phyloP scores from a whole-genome alignment of 495 filamentous ascomycete genomes.

The Penicillium lividum region DNA sequence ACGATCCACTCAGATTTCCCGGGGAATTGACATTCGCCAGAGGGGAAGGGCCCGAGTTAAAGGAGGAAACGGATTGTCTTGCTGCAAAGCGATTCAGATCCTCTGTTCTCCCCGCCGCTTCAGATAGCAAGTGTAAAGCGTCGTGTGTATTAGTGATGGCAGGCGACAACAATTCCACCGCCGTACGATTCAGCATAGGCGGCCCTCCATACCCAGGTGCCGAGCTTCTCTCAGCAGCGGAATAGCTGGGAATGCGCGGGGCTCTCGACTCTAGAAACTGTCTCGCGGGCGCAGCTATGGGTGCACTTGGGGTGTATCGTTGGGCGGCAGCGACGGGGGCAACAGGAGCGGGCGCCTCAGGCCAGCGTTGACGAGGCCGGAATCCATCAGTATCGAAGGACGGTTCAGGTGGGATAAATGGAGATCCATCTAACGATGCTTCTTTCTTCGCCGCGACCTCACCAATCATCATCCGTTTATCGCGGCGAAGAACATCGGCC shows the following conservation, averaged over 20 bases:
- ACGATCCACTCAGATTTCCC: slow-evolving; percentile 38
- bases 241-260: slow-evolving; percentile 31
- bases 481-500: slow-evolving; percentile 47
- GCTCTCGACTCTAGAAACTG: slow-evolving; percentile 36
- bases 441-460: slow-evolving; percentile 38
- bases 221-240: slow-evolving; percentile 28
- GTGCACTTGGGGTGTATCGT: slow-evolving; percentile 31
- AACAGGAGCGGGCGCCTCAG: slow-evolving; percentile 24
- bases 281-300: slow-evolving; percentile 24
- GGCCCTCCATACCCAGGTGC: slow-evolving; percentile 37
- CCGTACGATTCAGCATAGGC: slow-evolving; percentile 55
- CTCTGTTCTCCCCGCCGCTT: slow-evolving; percentile 56
- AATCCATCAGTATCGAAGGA: slow-evolving; percentile 30
- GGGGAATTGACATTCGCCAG: slow-evolving; percentile 44
- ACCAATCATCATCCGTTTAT: slow-evolving; percentile 52
- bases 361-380: slow-evolving; percentile 35
- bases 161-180: slow-evolving; percentile 56
- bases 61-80: slow-evolving; percentile 45
- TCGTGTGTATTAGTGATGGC: slow-evolving; percentile 61
- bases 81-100: slow-evolving; percentile 45
- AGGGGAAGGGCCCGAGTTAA: slow-evolving; percentile 44
- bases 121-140: slow-evolving; percentile 59
- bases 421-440: slow-evolving; percentile 26
- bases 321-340: slow-evolving; percentile 15
- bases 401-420: slow-evolving; percentile 31